Evolutionary conservation across 208 protist species (phyloP), one percentile per base, ranked within the genome.

Genomic region (Acanthamoeba triangularis): DNA sequence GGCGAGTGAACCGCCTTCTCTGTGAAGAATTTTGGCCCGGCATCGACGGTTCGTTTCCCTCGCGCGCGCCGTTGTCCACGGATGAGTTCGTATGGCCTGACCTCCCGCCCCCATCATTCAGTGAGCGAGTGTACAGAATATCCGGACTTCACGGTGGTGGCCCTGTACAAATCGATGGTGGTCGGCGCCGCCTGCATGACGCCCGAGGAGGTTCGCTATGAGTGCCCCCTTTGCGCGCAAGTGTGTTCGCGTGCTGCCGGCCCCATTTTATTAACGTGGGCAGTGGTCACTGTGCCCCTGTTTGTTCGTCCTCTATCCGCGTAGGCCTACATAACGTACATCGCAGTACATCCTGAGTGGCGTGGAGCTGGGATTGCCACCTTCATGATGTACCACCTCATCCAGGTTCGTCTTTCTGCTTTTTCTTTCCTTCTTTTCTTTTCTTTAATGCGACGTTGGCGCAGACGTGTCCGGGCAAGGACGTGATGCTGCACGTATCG

Each of bases 301-400:
- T 8, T 18, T 59, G 52, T 59, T 18, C 52, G 52, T 61, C 14
- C 56, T 7, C 33, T 93, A 3, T 49, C 41, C 30, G 74, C 30
- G 3, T 35, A 80, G 63, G 96, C 95, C 16, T 98, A 98, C 65
- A 69, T 98, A 25, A 95, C 96, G 49, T 97, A 95, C 92, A 30
- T 98, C 13, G 80, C 72, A 3, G 96, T 97, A 1, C 95, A 97
- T 82, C 97, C 97, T 0, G 95, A 96, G 8, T 98, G 96, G 96
- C 65, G 96, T 8, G 49, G 85, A 1, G 67, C 52, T 20, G 97
- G 97, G n/a, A 97, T 98, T 49, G 96, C 91, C 33, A 94, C 84
- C 23, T 97, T 96, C 80, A 97, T 98, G 96, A 20, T 98, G 8
- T 97, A 97, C 69, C 96, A 97, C 67, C 56, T 98, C 28, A 94